Conservation (phyloP, 192 early-diverging fungal genomes). For the Dissophora globulifera region DNA sequence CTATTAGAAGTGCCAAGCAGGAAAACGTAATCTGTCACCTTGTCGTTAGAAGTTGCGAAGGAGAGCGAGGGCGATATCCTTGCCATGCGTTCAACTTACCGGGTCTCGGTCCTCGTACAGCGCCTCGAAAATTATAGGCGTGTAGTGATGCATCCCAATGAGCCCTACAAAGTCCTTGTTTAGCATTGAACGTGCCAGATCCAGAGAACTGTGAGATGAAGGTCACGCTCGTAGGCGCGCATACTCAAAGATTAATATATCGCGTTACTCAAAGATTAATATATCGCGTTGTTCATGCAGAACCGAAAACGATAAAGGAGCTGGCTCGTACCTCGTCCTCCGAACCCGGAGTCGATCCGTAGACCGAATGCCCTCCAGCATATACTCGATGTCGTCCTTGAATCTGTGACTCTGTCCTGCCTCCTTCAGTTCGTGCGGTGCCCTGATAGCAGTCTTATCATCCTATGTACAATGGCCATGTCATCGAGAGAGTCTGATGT, state of each 20-base stretch:
- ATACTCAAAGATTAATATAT: no score
- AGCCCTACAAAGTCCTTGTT: slow-evolving; percentile 47
- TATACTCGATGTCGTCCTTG: slow-evolving; percentile 70
- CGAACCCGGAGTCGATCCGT: slow-evolving; percentile 57
- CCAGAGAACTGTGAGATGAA: slow-evolving; percentile 53
- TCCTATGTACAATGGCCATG: slow-evolving; percentile 2
- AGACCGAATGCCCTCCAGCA: slow-evolving; percentile 60
- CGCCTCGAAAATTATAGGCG: slow-evolving; percentile 50
- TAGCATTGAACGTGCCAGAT: slow-evolving; percentile 62
- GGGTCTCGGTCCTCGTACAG: slow-evolving; percentile 52
- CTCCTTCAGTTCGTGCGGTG: slow-evolving; percentile 67
- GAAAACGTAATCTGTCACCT: slow-evolving; percentile 45
- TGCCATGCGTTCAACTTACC: slow-evolving; percentile 30
- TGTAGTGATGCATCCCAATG: slow-evolving; percentile 56
- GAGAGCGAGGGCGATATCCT: no score
- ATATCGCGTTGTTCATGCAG: no score
- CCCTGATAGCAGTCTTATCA: slow-evolving; percentile 52
- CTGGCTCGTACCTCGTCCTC: slow-evolving; percentile 54
- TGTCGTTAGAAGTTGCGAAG: background rate
- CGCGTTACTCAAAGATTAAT: no score
- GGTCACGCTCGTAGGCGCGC: no score
- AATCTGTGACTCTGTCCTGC: slow-evolving; percentile 65
- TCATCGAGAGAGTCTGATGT: background rate
- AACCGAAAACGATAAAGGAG: background rate
- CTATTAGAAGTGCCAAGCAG: slow-evolving; percentile 54